phyloP scores from a whole-genome alignment of 192 early-diverging fungal genomes.

The Chytriomyces hyalinus region DNA sequence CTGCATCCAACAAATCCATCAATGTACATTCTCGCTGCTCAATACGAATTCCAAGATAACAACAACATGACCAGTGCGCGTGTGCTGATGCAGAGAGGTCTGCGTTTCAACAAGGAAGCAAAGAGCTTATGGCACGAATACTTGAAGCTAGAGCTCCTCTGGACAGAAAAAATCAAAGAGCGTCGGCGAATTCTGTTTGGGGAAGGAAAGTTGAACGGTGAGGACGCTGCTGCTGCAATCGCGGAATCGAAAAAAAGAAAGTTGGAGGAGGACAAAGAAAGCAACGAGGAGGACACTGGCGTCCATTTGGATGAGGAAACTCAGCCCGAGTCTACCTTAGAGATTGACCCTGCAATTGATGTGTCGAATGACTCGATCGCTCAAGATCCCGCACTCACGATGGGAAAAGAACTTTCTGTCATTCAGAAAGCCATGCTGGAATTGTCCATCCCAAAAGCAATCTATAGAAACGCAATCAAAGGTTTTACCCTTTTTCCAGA shows the following conservation, averaged over 20 bases:
- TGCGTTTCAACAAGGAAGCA: slow-evolving; percentile 79
- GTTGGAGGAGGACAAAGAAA: slow-evolving; percentile 43
- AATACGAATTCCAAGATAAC: slow-evolving; percentile 87
- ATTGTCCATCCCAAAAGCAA: slow-evolving; percentile 74
- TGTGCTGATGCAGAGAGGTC: slow-evolving; percentile 81
- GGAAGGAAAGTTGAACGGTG: slow-evolving; percentile 37
- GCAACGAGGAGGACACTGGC: slow-evolving; percentile 32
- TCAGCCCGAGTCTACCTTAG: slow-evolving; percentile 61
- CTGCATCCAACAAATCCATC: slow-evolving; percentile 79
- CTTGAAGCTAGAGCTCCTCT: slow-evolving; percentile 89
- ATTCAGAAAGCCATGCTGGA: slow-evolving; percentile 58
- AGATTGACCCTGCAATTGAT: slow-evolving; percentile 37
- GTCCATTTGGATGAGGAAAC: slow-evolving; percentile 40
- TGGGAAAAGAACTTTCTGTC: slow-evolving; percentile 53
- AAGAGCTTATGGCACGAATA: slow-evolving; percentile 89
- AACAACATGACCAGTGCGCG: slow-evolving; percentile 80
- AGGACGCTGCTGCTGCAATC: slow-evolving; percentile 40
- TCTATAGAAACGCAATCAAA: slow-evolving; percentile 81
- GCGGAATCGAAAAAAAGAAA: slow-evolving; percentile 33
- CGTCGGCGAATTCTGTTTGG: slow-evolving; percentile 79
- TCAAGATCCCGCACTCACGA: slow-evolving; percentile 39
- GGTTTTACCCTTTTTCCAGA: slow-evolving; percentile 39
- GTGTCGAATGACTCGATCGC: slow-evolving; percentile 47
- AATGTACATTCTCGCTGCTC: slow-evolving; percentile 92
- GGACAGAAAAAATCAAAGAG: slow-evolving; percentile 82